Base-by-base conservation (phyloP, 1,284 basidiomycete genomes). In the Puccinia coronata region DNA sequence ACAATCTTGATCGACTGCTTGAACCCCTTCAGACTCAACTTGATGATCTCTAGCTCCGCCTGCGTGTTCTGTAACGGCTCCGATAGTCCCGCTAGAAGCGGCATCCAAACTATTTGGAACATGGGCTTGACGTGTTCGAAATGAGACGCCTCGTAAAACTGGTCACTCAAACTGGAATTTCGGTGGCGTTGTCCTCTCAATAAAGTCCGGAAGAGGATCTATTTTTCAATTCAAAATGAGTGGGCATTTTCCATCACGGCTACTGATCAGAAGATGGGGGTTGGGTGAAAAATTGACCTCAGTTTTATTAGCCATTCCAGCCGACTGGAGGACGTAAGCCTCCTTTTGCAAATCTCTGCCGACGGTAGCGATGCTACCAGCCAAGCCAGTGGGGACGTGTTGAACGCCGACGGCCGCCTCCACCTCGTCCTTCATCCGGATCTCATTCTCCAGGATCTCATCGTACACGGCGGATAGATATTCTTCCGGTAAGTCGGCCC, bases 71-170 rank as follows among this genome's bases (percentile, higher is more conserved):
- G 96, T 74, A 98, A 88, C 11, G 95, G 95, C 0, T 91, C 93
- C 6, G 95, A 97, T 49, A 98, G 88, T 6, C 95, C 95, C 9
- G 96, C 96, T 23, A 98, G 89, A 87, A 97, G 94, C 1, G 96
- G 91, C 88, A 98, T 97, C 96, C 96, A 98, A 18, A 94, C 95
- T 25, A 97, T 94, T 87, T 98, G 95, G 84, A 98, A 97, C 96
- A 98, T 98, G 55, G 95, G 95, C 47, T 91, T 90, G 82, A 97
- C 95, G 86, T 98, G 96, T 82, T 97, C 91, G 83, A 95, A 93
- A 84, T 97, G 93, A 0, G 94, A 96, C 0, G 96, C 96, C 83
- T 93, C 93, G 87, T 95, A 96, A 88, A 94, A 98, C 83, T 95
- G 92, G 83, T 96, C 93, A 43, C 88, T 90, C 12, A 88, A 87